These are phyloP conservation scores for Ophiobolus disseminans DNA, from an alignment of 2,329 filamentous ascomycete genomes.

Conservation along the genomic window DNA sequence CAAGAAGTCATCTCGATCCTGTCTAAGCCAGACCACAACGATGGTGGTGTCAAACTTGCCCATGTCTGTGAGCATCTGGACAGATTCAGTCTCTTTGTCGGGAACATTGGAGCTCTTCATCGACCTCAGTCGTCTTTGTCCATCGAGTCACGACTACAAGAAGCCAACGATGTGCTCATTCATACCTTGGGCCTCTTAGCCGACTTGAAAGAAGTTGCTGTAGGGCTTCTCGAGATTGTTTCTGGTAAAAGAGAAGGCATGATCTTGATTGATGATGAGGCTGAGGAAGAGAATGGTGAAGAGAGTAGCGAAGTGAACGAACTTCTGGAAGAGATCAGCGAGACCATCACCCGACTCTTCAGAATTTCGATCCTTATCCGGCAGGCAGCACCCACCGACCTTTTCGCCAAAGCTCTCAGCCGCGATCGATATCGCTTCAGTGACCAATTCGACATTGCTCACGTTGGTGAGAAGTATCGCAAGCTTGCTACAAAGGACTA, in stretches of 20 bases:
- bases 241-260: conserved; percentile 10
- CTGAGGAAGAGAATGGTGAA: conserved; percentile 2
- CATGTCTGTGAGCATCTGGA: conserved; percentile 17
- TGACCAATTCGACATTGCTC: conserved; percentile 23
- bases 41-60: too few relatives aligned
- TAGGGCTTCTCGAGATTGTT: conserved; percentile 12
- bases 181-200: conserved; percentile 15
- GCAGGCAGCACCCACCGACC: conserved; percentile 18
- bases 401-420: conserved; percentile 23
- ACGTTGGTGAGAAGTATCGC: conserved; percentile 24
- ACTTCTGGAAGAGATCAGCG: conserved; percentile 21
- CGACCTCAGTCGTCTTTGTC: conserved; percentile 15
- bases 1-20: too few relatives aligned
- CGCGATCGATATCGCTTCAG: conserved; percentile 18
- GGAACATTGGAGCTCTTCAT: conserved; percentile 27
- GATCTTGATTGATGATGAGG: not conserved
- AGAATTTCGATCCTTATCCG: conserved; percentile 25
- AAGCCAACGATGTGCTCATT: conserved; percentile 16
- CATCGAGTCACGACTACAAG: conserved; percentile 22
- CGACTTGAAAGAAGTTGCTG: conserved; percentile 17
- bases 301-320: conserved; percentile 16
- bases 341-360: conserved; percentile 20
- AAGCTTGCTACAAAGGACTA: conserved; percentile 17
- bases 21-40: too few relatives aligned
- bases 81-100: conserved; percentile 23